phyloP scores from a whole-genome alignment of 345 rosid genomes.

The Pugionium cornutum region DNA sequence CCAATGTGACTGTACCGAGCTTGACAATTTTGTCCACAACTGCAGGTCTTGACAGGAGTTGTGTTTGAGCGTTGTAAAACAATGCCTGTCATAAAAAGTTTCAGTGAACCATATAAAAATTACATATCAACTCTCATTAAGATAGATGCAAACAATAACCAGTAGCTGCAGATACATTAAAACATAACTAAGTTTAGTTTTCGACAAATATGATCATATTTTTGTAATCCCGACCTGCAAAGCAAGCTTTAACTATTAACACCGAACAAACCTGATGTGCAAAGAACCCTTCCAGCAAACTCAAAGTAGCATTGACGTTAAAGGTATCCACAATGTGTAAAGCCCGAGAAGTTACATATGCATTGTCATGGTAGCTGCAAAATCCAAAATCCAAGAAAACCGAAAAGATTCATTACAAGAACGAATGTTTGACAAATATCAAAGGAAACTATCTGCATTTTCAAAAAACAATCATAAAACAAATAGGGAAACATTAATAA shows the following conservation, averaged over 20 bases:
- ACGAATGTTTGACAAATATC: background rate
- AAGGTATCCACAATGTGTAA: slow-evolving; percentile 37
- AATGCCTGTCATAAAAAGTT: slow-evolving; percentile 46
- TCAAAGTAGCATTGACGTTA: slow-evolving; percentile 32
- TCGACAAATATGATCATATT: background rate
- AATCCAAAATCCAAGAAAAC: slow-evolving; percentile 4
- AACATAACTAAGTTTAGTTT: background rate
- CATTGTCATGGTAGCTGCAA: slow-evolving; percentile 43
- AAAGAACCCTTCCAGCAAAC: slow-evolving; percentile 38
- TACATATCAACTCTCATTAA: background rate
- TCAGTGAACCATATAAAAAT: slow-evolving; percentile 1
- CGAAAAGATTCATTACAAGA: background rate
- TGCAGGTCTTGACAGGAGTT: slow-evolving; percentile 49
- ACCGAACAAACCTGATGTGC: slow-evolving; percentile 39
- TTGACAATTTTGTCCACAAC: slow-evolving; percentile 56
- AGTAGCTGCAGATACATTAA: slow-evolving; percentile 11
- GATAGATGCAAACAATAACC: background rate
- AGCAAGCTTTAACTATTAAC: background rate
- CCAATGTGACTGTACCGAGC: slow-evolving; percentile 49
- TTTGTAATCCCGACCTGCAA: background rate
- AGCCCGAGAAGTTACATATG: slow-evolving; percentile 38
- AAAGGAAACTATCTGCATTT: background rate
- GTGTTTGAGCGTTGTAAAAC: slow-evolving; percentile 61
- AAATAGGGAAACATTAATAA: background rate
- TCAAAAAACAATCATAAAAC: slow-evolving; percentile 4